These are phyloP conservation scores for Lineolata rhizophorae DNA, from an alignment of 495 filamentous ascomycete species.

Conservation along the genomic window DNA sequence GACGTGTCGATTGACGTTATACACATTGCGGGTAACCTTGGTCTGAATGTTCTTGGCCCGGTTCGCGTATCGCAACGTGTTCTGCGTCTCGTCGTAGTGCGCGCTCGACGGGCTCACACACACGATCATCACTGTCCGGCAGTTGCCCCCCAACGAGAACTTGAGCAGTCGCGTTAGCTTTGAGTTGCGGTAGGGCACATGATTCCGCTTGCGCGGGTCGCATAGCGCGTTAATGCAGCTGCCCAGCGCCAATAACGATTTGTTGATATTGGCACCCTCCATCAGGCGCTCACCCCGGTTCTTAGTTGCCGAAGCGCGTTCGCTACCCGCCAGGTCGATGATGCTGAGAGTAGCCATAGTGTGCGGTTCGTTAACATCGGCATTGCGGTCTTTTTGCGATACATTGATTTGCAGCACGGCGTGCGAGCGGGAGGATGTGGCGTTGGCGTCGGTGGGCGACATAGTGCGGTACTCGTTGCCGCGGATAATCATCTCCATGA, in stretches of 20 bases:
- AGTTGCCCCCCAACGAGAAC: constrained; percentile 93
- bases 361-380: constrained; percentile 79
- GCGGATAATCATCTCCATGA: constrained; percentile 97
- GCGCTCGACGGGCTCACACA: constrained; percentile 92
- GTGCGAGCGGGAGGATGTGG: constrained; percentile 91
- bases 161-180: constrained; percentile 93
- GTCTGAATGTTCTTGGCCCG: constrained; percentile 99
- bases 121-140: constrained; percentile 98
- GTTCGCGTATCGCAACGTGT: constrained; percentile 93
- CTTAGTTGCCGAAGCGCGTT: constrained; percentile 90
- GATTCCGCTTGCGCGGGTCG: constrained; percentile 77
- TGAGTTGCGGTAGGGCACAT: constrained; percentile 93
- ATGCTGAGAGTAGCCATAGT: constrained; percentile 97
- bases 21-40: constrained; percentile 93
- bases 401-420: constrained; percentile 98
- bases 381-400: constrained; percentile 81
- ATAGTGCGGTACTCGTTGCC: constrained; percentile 91
- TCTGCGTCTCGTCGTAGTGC: constrained; percentile 97
- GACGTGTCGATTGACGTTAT: constrained; percentile 97
- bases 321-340: constrained; percentile 91
- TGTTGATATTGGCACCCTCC: constrained; percentile 98
- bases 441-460: constrained; percentile 93
- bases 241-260: constrained; percentile 81
- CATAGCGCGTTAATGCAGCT: constrained; percentile 99
- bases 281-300: constrained; percentile 80